Percentiles rank a stretch among this genome's conserved stretches.
Conservation (phyloP, 768 basidiomycete genomes). For the Strobilomyces dryophilus region DNA sequence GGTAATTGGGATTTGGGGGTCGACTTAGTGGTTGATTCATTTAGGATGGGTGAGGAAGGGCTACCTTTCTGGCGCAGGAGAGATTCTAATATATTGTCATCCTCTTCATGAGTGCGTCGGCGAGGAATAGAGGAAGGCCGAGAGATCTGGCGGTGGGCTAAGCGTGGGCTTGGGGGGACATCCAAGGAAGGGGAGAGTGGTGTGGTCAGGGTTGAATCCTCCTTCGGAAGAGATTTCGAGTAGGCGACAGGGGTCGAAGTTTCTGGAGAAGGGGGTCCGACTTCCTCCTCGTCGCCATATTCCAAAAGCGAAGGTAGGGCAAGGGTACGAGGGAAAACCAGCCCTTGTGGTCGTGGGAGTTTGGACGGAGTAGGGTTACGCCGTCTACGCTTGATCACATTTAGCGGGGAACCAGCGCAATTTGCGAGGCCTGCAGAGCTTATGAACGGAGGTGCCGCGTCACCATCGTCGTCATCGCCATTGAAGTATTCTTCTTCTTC, state of each 20-base stretch:
- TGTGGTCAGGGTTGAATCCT: conserved; percentile 16
- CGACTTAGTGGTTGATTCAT: conserved; percentile 25
- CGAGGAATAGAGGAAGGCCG: conserved; percentile 43
- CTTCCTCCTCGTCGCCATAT: conserved; percentile 62
- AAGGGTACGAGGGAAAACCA: conserved; percentile 44
- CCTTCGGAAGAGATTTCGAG: conserved; percentile 14
- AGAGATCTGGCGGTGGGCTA: conserved; percentile 35
- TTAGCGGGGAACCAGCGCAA: conserved; percentile 31
- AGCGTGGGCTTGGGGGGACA: conserved; percentile 36
- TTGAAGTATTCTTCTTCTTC: conserved; percentile 97
- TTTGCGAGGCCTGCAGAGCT: conserved; percentile 23
- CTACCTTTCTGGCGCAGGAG: conserved; percentile 38
- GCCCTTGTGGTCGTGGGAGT: conserved; percentile 41
- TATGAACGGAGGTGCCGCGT: conserved; percentile 35
- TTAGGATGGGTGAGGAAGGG: conserved; percentile 36
- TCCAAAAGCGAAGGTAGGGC: conserved; percentile 64
- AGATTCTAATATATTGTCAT: conserved; percentile 52
- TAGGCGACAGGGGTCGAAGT: conserved; percentile 5
- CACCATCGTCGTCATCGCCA: conserved; percentile 74
- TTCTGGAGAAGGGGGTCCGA: conserved; percentile 14
- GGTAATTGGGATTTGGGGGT: conserved; percentile 34
- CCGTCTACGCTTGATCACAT: conserved; percentile 56
- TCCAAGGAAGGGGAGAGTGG: conserved; percentile 33
- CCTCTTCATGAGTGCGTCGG: conserved; percentile 45
- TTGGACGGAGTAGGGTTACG: conserved; percentile 43